A percentile compares a stretch with the other conserved stretches of the same genome.
Conservation (phyloP, 2,329 filamentous ascomycete species). For the Lecanosticta acicola region DNA sequence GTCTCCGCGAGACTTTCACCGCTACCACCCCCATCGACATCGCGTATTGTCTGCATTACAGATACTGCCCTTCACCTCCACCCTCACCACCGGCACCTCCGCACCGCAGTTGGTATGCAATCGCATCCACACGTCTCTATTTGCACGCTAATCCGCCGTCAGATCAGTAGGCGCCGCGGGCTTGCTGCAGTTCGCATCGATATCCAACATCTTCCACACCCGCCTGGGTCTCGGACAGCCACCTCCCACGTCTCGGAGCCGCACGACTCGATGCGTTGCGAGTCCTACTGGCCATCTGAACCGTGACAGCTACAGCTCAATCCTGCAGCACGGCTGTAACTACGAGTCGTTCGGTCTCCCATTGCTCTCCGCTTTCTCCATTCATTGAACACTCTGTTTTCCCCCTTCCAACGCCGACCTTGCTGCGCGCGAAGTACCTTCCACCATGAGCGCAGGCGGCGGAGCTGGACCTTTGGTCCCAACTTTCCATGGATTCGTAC, state of each 20-base stretch:
- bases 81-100: not conserved
- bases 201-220: too few relatives aligned
- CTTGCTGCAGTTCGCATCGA: too few relatives aligned
- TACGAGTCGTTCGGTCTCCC: too few relatives aligned
- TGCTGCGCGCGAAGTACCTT: not conserved
- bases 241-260: too few relatives aligned
- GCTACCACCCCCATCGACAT: not conserved
- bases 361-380: too few relatives aligned
- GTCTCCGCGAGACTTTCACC: constrained; percentile 5
- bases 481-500: constrained; percentile 36
- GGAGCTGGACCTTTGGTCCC: constrained; percentile 36
- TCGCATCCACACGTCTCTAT: not conserved
- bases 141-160: not conserved
- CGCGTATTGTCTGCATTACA: not conserved
- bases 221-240: too few relatives aligned
- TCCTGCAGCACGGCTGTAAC: too few relatives aligned
- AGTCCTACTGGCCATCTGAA: too few relatives aligned
- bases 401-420: not conserved
- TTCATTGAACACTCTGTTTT: constrained; percentile 5
- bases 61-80: not conserved
- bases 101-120: not conserved
- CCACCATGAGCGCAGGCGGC: constrained; percentile 31
- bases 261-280: too few relatives aligned
- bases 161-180: too few relatives aligned
- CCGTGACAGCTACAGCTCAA: too few relatives aligned